Evolutionary conservation across 768 basidiomycete genomes (phyloP).

Genomic region (Trametes meyenii): DNA sequence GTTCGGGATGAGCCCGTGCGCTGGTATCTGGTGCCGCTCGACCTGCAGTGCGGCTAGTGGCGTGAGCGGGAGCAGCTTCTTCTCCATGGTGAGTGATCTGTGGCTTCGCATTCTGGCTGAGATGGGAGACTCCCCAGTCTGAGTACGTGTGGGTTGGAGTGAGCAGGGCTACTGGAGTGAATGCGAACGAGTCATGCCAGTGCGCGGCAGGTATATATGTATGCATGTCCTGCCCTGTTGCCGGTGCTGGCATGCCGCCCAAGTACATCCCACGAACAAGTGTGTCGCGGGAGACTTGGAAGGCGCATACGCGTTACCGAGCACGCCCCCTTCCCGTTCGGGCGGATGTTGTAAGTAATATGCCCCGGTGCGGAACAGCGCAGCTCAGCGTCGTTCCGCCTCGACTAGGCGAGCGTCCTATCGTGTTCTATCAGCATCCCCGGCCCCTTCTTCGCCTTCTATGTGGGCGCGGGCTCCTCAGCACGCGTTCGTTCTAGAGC

Average conservation of each 20-base stretch:
- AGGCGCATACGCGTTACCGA: not conserved
- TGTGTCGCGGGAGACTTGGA: slow-evolving; percentile 6
- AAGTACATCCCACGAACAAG: slow-evolving; percentile 1
- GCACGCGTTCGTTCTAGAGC: slow-evolving; percentile 6
- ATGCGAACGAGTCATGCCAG: not conserved
- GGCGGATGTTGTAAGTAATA: slow-evolving; percentile 3
- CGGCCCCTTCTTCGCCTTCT: not conserved
- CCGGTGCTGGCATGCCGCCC: not conserved
- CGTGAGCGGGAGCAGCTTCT: slow-evolving; percentile 23
- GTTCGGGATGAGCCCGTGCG: slow-evolving; percentile 40
- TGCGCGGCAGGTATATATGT: not conserved
- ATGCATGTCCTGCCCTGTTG: not conserved
- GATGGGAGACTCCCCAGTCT: too few relatives aligned
- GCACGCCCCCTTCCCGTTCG: slow-evolving; percentile 1
- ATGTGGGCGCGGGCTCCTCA: slow-evolving; percentile 2
- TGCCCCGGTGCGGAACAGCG: not conserved
- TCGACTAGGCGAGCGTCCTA: slow-evolving; percentile 7
- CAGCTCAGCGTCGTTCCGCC: not conserved
- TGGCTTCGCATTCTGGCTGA: not conserved
- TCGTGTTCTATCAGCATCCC: slow-evolving; percentile 8
- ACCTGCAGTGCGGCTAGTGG: slow-evolving; percentile 32
- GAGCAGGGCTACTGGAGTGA: not conserved
- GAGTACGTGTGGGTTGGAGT: not conserved
- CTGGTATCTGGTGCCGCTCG: slow-evolving; percentile 37
- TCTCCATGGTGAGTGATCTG: slow-evolving; percentile 10